Conservation (phyloP, 352 stramenopile genomes). For the Phytophthora megakarya region DNA sequence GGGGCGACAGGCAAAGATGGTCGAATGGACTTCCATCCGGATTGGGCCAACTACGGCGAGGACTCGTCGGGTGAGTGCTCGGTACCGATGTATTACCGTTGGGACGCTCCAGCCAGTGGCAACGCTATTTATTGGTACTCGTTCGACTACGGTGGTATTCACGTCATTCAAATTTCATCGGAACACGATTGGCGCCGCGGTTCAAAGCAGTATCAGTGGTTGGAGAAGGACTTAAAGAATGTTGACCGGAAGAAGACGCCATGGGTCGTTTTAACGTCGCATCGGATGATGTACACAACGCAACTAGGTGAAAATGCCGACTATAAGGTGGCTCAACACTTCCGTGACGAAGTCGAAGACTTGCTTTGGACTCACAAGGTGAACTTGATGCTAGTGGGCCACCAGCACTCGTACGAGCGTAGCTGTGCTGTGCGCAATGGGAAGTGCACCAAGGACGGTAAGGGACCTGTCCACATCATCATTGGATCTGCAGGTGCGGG, state of each 20-base stretch:
- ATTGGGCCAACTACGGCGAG: slow-evolving; percentile 71
- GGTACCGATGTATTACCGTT: slow-evolving; percentile 80
- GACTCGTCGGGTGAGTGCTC: slow-evolving; percentile 80
- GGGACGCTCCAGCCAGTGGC: slow-evolving; percentile 62
- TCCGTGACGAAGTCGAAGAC: slow-evolving; percentile 91
- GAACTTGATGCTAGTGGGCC: slow-evolving; percentile 90
- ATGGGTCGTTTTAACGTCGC: slow-evolving; percentile 92
- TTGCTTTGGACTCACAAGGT: slow-evolving; percentile 89
- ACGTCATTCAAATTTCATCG: slow-evolving; percentile 92
- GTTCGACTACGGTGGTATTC: slow-evolving; percentile 89
- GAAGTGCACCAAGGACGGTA: slow-evolving; percentile 70
- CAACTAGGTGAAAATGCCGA: slow-evolving; percentile 72
- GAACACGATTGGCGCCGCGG: slow-evolving; percentile 90
- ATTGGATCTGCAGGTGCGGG: slow-evolving; percentile 84
- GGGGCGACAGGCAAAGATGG: slow-evolving; percentile 51
- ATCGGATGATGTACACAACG: slow-evolving; percentile 92
- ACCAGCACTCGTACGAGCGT: slow-evolving; percentile 93
- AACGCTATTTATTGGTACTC: slow-evolving; percentile 90
- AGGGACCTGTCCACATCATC: slow-evolving; percentile 87
- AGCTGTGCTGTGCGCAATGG: slow-evolving; percentile 82
- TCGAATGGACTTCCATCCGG: slow-evolving; percentile 70
- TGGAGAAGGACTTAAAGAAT: slow-evolving; percentile 81
- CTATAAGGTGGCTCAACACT: slow-evolving; percentile 68
- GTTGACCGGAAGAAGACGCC: slow-evolving; percentile 88
- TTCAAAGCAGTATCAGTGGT: slow-evolving; percentile 89